These are phyloP conservation scores for Candida namnaoensis DNA, from an alignment of 805 yeast genomes.

Conservation along the genomic window DNA sequence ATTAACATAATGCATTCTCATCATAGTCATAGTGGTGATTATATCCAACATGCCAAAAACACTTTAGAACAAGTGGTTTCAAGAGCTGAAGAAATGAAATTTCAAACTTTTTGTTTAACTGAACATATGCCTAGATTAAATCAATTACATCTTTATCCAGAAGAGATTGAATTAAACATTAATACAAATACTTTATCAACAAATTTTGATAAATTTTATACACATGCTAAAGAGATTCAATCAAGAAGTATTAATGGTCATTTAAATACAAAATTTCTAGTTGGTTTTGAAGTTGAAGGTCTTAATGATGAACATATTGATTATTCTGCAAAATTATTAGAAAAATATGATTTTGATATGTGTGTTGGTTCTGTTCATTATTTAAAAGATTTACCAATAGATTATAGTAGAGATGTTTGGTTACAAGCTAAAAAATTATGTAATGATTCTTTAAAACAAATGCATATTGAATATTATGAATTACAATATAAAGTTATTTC, in stretches of 20 bases:
- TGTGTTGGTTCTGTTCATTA: conserved; percentile 92
- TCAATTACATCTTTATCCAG: conserved; percentile 65
- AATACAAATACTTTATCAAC: conserved; percentile 29
- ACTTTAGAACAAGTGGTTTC: conserved; percentile 58
- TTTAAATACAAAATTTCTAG: conserved; percentile 42
- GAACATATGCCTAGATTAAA: conserved; percentile 88
- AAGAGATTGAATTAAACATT: conserved; percentile 52
- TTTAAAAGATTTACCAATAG: conserved; percentile 70
- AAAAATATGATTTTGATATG: conserved; percentile 46
- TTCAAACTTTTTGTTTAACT: conserved; percentile 71
- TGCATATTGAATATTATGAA: conserved; percentile 58
- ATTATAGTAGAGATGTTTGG: conserved; percentile 59
- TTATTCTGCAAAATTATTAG: conserved; percentile 34
- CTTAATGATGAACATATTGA: conserved; percentile 55
- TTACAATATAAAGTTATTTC: conserved; percentile 56
- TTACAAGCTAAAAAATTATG: conserved; percentile 38
- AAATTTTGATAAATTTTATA: conserved; percentile 47
- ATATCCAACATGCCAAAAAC: conserved; percentile 80
- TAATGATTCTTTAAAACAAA: conserved; percentile 31
- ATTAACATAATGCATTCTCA: conserved; percentile 5
- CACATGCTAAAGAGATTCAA: conserved; percentile 57
- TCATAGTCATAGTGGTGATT: conserved; percentile 30
- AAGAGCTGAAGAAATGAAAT: conserved; percentile 46
- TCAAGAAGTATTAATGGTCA: conserved; percentile 16
- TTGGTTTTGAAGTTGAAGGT: conserved; percentile 89